Evolutionary conservation across 805 yeast species (phyloP).

Genomic region (Saccharomyces paradoxus): DNA sequence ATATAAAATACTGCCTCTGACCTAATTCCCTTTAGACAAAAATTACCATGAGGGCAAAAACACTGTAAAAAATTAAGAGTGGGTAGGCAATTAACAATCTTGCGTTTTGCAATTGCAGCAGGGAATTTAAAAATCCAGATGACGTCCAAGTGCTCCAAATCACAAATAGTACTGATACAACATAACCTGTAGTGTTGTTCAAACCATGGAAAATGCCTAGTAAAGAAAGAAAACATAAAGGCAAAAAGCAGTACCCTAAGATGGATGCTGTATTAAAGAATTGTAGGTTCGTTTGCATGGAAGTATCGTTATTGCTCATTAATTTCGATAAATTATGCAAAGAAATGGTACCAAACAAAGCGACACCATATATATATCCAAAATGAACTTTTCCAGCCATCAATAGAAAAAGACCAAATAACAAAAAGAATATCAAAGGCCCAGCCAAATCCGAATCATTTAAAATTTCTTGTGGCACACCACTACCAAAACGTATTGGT

Average conservation of each 20-base stretch:
- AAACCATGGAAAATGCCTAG: conserved; percentile 68
- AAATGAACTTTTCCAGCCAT: conserved; percentile 92
- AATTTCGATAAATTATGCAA: conserved; percentile 77
- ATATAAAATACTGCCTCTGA: background rate
- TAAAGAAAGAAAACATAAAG: conserved; percentile 53
- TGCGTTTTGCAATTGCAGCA: conserved; percentile 73
- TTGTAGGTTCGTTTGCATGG: conserved; percentile 28
- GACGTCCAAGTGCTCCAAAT: conserved; percentile 91
- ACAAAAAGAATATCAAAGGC: conserved; percentile 77
- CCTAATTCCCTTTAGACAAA: conserved; percentile 39
- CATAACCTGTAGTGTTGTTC: conserved; percentile 69
- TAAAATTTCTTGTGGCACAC: conserved; percentile 64
- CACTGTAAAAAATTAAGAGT: conserved; percentile 79
- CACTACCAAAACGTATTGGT: conserved; percentile 46
- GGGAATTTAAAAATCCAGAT: conserved; percentile 84
- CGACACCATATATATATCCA: conserved; percentile 95
- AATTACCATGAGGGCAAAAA: conserved; percentile 92
- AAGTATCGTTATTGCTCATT: conserved; percentile 56
- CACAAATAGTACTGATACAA: conserved; percentile 57
- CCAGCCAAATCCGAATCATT: conserved; percentile 93
- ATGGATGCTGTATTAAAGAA: conserved; percentile 76
- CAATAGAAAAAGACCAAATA: conserved; percentile 75
- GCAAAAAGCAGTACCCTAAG: conserved; percentile 87
- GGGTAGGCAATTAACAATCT: conserved; percentile 92
- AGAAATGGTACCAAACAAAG: conserved; percentile 79